These are phyloP conservation scores for Bretziella fagacearum DNA, from an alignment of 2,329 filamentous ascomycete species.

Conservation along the genomic window DNA sequence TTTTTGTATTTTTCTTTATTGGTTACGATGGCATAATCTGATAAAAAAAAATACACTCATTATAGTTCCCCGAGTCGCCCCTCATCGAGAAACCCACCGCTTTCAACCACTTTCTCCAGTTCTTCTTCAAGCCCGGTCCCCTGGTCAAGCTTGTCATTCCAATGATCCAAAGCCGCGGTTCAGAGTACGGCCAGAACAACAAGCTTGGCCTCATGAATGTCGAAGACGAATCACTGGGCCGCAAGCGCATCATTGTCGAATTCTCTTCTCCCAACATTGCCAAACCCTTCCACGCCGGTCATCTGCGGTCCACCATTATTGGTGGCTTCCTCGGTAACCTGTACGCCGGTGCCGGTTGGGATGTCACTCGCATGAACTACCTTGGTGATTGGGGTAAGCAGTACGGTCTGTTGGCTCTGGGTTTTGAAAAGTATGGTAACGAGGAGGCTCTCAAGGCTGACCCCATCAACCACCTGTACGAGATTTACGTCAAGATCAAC, in stretches of 20 bases:
- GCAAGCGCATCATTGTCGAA: constrained; percentile 57
- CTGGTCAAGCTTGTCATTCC: constrained; percentile 52
- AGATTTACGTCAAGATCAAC: constrained; percentile 69
- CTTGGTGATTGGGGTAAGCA: constrained; percentile 72
- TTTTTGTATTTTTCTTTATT: neutral
- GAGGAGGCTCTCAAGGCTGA: constrained; percentile 54
- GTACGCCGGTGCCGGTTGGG: constrained; percentile 54
- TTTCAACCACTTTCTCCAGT: constrained; percentile 55
- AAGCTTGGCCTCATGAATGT: constrained; percentile 44
- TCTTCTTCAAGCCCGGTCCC: constrained; percentile 60
- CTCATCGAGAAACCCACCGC: constrained; percentile 53
- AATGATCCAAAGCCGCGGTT: constrained; percentile 44
- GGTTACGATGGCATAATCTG: neutral
- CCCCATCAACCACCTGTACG: constrained; percentile 66
- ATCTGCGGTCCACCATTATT: constrained; percentile 63
- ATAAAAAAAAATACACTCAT: too few species aligned
- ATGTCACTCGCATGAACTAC: constrained; percentile 60
- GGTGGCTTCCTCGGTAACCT: constrained; percentile 60
- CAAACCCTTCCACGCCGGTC: constrained; percentile 67
- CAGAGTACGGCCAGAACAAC: constrained; percentile 45
- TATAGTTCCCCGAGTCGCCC: constrained; percentile 54
- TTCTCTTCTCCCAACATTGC: constrained; percentile 79
- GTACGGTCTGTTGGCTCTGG: constrained; percentile 54
- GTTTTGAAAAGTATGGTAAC: constrained; percentile 57
- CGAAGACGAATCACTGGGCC: constrained; percentile 39